Evolutionary conservation across 73 alveolate species (phyloP).

Genomic region (Paramecium sonneborni): DNA sequence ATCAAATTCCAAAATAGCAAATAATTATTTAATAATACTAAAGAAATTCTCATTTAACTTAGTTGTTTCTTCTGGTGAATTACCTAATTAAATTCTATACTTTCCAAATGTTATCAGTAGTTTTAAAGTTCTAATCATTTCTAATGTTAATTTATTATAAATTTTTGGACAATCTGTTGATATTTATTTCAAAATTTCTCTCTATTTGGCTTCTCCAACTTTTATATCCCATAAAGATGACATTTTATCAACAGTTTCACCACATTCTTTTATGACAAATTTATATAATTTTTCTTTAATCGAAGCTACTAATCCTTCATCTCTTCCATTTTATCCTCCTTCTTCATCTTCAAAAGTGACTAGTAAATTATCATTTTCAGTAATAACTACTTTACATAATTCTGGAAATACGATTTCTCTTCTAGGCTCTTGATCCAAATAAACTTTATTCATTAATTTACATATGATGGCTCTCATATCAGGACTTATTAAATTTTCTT

Average conservation of each 20-base stretch:
- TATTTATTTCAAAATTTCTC: background rate
- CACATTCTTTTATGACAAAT: background rate
- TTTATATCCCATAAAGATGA: background rate
- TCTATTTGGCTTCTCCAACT: background rate
- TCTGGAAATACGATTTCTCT: constrained; percentile 63
- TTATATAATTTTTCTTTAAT: constrained; percentile 11
- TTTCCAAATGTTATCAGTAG: constrained; percentile 49
- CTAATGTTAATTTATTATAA: constrained; percentile 55
- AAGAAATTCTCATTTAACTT: constrained; percentile 36
- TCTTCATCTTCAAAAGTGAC: constrained; percentile 12
- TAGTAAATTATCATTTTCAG: background rate
- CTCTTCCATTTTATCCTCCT: background rate
- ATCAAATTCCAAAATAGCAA: constrained; percentile 60
- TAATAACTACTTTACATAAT: constrained; percentile 54
- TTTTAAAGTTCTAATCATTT: constrained; percentile 51
- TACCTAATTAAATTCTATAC: constrained; percentile 36
- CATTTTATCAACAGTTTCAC: background rate
- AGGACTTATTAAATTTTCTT: background rate
- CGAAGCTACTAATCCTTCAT: background rate
- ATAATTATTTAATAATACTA: constrained; percentile 9
- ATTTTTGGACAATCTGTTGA: background rate
- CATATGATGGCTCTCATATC: constrained; percentile 68
- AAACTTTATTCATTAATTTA: constrained; percentile 57
- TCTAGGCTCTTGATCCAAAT: constrained; percentile 65
- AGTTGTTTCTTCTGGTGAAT: constrained; percentile 2